phyloP scores from a whole-genome alignment of 148 eudicot genomes.

The Spergularia marina region DNA sequence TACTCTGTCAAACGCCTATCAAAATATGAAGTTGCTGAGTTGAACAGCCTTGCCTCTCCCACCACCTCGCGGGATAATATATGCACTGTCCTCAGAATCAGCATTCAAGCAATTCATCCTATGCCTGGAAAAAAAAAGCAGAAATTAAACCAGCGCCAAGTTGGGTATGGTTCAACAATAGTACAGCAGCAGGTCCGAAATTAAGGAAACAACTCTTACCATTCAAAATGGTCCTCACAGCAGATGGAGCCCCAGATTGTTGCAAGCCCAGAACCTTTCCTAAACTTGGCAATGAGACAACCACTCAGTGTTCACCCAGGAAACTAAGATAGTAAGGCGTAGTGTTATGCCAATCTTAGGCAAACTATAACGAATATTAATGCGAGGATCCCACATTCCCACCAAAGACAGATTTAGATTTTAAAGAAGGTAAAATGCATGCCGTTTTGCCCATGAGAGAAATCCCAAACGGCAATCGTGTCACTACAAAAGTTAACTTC shows the following conservation, averaged over 20 bases:
- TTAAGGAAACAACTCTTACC: conserved; percentile 36
- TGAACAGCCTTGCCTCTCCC: conserved; percentile 28
- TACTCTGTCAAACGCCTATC: conserved; percentile 5
- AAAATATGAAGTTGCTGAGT: conserved; percentile 72
- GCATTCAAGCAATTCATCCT: conserved; percentile 75
- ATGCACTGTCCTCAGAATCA: conserved; percentile 56
- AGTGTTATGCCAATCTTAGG: not conserved
- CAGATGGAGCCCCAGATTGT: conserved; percentile 70
- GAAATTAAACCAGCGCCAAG: conserved; percentile 2
- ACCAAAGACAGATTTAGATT: not conserved
- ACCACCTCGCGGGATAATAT: conserved; percentile 37
- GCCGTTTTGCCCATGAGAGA: not conserved
- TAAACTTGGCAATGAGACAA: conserved; percentile 25
- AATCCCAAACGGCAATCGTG: not conserved
- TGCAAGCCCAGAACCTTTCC: conserved; percentile 75
- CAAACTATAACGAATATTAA: not conserved
- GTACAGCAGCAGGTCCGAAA: not conserved
- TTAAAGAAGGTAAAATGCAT: not conserved
- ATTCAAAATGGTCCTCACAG: conserved; percentile 91
- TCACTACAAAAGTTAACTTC: not conserved
- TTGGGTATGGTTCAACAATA: conserved; percentile 1
- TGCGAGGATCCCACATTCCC: not conserved
- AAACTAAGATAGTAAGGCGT: not conserved
- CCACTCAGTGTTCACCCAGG: not conserved
- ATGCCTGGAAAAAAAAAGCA: conserved; percentile 48